phyloP scores from a whole-genome alignment of 345 rosid genomes.

The Lepidium didymum region DNA sequence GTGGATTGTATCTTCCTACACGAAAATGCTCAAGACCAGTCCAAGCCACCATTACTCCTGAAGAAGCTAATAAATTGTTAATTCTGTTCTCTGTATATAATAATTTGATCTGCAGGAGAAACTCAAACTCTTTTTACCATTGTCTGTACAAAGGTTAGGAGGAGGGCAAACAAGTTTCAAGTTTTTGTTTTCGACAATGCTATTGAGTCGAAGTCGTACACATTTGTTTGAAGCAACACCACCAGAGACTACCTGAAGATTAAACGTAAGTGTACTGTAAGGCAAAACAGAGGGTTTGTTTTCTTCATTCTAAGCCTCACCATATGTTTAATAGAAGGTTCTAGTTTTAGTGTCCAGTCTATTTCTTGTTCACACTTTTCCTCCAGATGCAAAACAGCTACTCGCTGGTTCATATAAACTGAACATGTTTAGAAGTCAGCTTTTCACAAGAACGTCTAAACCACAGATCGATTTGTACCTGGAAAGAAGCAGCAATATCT shows the following conservation, averaged over 20 bases:
- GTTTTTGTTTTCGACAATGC: constrained; percentile 52
- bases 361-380: constrained; percentile 91
- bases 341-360: constrained; percentile 81
- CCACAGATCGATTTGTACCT: constrained; percentile 36
- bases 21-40: constrained; percentile 90
- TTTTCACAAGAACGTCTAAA: background rate
- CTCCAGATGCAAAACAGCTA: constrained; percentile 90
- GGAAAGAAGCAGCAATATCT: constrained; percentile 94
- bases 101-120: background rate
- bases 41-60: constrained; percentile 99
- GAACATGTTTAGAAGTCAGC: background rate
- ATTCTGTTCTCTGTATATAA: background rate
- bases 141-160: constrained; percentile 86
- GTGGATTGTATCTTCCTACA: constrained; percentile 87
- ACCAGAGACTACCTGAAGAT: constrained; percentile 77
- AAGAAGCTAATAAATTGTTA: background rate
- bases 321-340: constrained; percentile 74
- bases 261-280: background rate
- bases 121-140: constrained; percentile 38
- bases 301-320: constrained; percentile 29
- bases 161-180: constrained; percentile 88
- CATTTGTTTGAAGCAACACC: constrained; percentile 91
- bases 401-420: constrained; percentile 48
- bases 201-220: constrained; percentile 63
- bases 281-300: background rate